phyloP scores from a whole-genome alignment of 1,284 basidiomycete species.

The Xerocomus alliaceus region DNA sequence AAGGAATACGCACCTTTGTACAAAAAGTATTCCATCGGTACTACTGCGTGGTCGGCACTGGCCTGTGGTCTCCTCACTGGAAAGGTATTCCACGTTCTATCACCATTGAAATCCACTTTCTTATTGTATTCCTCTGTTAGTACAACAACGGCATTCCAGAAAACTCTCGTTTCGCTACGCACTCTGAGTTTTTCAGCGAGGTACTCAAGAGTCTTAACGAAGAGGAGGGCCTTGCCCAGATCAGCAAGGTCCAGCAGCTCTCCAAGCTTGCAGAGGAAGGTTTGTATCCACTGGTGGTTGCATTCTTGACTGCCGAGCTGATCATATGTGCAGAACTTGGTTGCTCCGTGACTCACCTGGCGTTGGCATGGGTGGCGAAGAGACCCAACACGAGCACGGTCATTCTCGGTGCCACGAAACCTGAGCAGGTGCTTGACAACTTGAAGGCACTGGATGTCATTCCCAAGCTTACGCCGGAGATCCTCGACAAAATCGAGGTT shows the following conservation, averaged over 20 bases:
- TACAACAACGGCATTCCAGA: slow-evolving; percentile 54
- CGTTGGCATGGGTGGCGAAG: slow-evolving; percentile 78
- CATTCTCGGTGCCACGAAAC: slow-evolving; percentile 69
- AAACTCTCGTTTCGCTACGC: slow-evolving; percentile 64
- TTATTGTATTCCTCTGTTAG: slow-evolving; percentile 20
- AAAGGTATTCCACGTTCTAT: slow-evolving; percentile 40
- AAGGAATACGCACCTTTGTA: slow-evolving; percentile 59
- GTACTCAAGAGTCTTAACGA: slow-evolving; percentile 46
- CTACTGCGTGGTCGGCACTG: slow-evolving; percentile 68
- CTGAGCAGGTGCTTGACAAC: slow-evolving; percentile 64
- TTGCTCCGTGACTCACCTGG: slow-evolving; percentile 66
- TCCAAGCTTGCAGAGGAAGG: slow-evolving; percentile 54
- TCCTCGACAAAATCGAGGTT: slow-evolving; percentile 61
- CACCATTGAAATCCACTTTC: neutral
- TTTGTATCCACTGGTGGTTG: slow-evolving; percentile 6
- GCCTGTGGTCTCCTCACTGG: slow-evolving; percentile 61
- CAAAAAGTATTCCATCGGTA: slow-evolving; percentile 49
- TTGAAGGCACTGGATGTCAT: slow-evolving; percentile 68
- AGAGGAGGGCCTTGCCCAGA: slow-evolving; percentile 54
- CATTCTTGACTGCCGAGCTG: neutral
- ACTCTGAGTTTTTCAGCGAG: slow-evolving; percentile 54
- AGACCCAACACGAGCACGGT: slow-evolving; percentile 75
- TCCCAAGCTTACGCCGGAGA: slow-evolving; percentile 62
- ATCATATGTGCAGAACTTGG: slow-evolving; percentile 51
- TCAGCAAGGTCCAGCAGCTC: slow-evolving; percentile 59